These are phyloP conservation scores for Polychaeton citri DNA, from an alignment of 2,329 filamentous ascomycete species.

Conservation along the genomic window DNA sequence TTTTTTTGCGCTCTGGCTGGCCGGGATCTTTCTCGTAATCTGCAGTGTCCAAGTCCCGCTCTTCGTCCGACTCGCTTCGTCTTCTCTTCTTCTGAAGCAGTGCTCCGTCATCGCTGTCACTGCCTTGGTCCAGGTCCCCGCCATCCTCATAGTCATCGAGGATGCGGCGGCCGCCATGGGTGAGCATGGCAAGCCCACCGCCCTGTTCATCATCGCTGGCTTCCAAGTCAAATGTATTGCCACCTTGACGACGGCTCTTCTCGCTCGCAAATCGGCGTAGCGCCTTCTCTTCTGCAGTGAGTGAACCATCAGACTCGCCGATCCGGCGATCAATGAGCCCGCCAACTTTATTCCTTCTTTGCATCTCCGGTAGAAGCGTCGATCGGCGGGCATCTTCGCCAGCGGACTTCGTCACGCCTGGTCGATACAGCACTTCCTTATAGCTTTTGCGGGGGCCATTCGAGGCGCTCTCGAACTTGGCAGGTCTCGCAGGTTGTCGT, in stretches of 20 bases:
- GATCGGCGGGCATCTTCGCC: constrained; percentile 77
- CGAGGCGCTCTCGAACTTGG: constrained; percentile 61
- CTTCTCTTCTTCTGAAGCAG: constrained; percentile 29
- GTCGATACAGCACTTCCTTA: constrained; percentile 52
- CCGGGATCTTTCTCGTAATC: constrained; percentile 34
- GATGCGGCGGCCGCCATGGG: constrained; percentile 54
- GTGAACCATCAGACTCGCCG: constrained; percentile 85
- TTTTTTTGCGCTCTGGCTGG: constrained; percentile 75
- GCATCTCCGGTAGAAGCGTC: constrained; percentile 81
- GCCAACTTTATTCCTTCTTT: constrained; percentile 77
- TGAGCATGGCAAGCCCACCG: constrained; percentile 38
- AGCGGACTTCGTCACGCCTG: constrained; percentile 69
- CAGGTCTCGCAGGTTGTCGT: constrained; percentile 61
- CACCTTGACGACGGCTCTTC: constrained; percentile 69
- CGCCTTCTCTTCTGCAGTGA: constrained; percentile 88
- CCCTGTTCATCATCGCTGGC: constrained; percentile 54
- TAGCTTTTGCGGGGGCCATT: constrained; percentile 10
- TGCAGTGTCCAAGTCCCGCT: constrained; percentile 37
- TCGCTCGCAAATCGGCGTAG: constrained; percentile 81
- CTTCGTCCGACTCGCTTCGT: constrained; percentile 33
- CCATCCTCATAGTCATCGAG: constrained; percentile 67
- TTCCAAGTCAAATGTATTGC: constrained; percentile 79
- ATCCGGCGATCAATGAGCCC: constrained; percentile 88
- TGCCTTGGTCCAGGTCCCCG: constrained; percentile 19
- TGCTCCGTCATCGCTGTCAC: constrained; percentile 18